Evolutionary conservation across 768 basidiomycete species (phyloP).

Genomic region (Russula emetica): DNA sequence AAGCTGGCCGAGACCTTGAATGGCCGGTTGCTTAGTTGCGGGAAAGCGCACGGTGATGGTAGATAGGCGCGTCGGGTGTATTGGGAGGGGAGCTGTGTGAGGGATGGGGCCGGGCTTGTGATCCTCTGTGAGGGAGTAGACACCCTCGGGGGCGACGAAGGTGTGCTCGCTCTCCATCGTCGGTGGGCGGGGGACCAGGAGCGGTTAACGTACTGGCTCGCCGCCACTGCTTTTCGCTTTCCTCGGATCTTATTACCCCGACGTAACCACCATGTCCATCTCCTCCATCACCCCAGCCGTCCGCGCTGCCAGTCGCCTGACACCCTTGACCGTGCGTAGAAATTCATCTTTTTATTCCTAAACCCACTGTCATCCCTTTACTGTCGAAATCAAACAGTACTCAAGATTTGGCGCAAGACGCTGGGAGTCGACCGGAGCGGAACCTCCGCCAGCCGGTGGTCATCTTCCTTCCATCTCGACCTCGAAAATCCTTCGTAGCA

Average conservation of each 20-base stretch:
- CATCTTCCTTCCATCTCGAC: constrained; percentile 69
- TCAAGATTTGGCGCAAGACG: constrained; percentile 19
- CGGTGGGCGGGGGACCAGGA: constrained; percentile 20
- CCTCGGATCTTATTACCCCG: constrained; percentile 30
- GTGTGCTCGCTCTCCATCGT: constrained; percentile 74
- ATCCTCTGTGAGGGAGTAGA: constrained; percentile 84
- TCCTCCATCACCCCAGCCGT: constrained; percentile 26
- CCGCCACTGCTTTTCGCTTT: not conserved
- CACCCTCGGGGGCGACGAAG: constrained; percentile 86
- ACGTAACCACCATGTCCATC: constrained; percentile 30
- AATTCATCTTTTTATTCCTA: constrained; percentile 3
- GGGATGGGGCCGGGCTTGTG: constrained; percentile 55
- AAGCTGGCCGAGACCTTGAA: constrained; percentile 63
- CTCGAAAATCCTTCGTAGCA: constrained; percentile 58
- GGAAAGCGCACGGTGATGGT: constrained; percentile 61
- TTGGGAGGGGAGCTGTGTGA: constrained; percentile 39
- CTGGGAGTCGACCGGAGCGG: constrained; percentile 38
- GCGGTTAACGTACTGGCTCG: not conserved
- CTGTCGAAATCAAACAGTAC: constrained; percentile 1
- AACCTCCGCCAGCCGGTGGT: constrained; percentile 76
- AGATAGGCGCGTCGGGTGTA: constrained; percentile 60
- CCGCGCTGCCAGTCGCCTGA: constrained; percentile 25
- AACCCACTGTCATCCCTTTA: not conserved
- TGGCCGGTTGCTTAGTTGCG: constrained; percentile 46
- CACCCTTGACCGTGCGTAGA: constrained; percentile 19